Evolutionary conservation across 2,329 filamentous ascomycete genomes (phyloP), one percentile per base, ranked within the genome.

Genomic region (Hymenotorrendiella dingleyae): DNA sequence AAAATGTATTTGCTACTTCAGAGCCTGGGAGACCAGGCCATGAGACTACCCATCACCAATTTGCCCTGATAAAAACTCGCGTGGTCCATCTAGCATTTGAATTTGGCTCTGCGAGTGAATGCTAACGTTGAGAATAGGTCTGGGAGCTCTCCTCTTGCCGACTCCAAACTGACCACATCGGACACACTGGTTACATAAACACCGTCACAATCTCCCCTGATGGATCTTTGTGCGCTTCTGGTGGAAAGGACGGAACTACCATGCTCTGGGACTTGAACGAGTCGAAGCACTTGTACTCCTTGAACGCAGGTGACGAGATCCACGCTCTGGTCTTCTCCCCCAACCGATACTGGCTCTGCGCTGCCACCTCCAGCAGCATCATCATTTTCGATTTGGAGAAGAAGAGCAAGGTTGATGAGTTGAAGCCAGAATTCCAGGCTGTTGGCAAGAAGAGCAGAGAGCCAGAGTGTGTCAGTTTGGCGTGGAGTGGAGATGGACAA

Each of bases 1-100:
- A 80, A 70, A 67, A 89, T 88, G 90, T 97, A 97, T 97, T 97
- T 97, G 93, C 93, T 97, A 97, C 93, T 98, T 97, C 91, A 96
- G 93, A 98, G 89, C 88, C 80, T 67, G 65, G 66, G 68, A 66
- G 64, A 73, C 70, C 69, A 69, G 80, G 90, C 88, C 71, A 95
- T 97, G 93, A 98, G 91, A 98, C 87, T 82, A 94, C 76, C 73
- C 78, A 80, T 85, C 85, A 91, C 89, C 86, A 74, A 78, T 42
- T 36, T 78, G 80, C 78, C 76, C 88, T 94, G 87, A 94, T 80
- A 53, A 40, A 40, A 43, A 46, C 38, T 51, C 40, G 49, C 53
- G 53, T 50, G 40, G 34, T 40, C 41, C 40, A 19, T 44, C 36
- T 50, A n/a, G n/a, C n/a, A n/a, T 50, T 34, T 32, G 27, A 29